Conservation (phyloP, 2,329 filamentous ascomycete genomes). For the Cladophialophora chaetospira region DNA sequence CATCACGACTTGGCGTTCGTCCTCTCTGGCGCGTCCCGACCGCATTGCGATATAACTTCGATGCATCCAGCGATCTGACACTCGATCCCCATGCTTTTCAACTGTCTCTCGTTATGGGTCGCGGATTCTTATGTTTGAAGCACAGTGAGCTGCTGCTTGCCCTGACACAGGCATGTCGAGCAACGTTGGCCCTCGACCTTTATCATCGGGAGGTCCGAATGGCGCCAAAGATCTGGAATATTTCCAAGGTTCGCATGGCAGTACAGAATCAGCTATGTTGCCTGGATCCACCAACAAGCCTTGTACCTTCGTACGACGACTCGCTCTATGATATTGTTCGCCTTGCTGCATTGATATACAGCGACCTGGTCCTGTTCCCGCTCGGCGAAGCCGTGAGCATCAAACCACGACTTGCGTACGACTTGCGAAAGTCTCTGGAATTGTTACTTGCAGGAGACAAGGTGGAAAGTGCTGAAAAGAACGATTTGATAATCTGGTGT, state of each 20-base stretch:
- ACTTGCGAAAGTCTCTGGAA: constrained; percentile 10
- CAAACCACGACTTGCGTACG: constrained; percentile 14
- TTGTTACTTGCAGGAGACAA: neutral
- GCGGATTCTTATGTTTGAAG: constrained; percentile 3
- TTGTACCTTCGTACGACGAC: constrained; percentile 1
- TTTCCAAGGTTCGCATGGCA: neutral
- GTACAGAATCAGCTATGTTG: constrained; percentile 12
- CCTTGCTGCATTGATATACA: constrained; percentile 12
- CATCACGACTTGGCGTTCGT: constrained; percentile 11
- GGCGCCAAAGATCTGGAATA: neutral
- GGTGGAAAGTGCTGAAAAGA: neutral
- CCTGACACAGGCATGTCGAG: neutral
- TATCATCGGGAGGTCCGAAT: neutral
- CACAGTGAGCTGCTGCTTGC: neutral
- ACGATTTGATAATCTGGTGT: constrained; percentile 7
- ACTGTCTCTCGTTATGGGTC: constrained; percentile 8
- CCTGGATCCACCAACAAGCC: neutral
- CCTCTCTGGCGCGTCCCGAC: constrained; percentile 12
- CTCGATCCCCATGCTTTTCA: constrained; percentile 8
- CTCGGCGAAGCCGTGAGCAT: constrained; percentile 1
- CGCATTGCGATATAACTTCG: neutral
- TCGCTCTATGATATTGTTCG: constrained; percentile 6
- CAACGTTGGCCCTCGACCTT: constrained; percentile 9
- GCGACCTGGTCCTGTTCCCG: constrained; percentile 12
- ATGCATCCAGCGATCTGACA: neutral